phyloP scores from a whole-genome alignment of 345 rosid species.

The Excoecaria agallocha region DNA sequence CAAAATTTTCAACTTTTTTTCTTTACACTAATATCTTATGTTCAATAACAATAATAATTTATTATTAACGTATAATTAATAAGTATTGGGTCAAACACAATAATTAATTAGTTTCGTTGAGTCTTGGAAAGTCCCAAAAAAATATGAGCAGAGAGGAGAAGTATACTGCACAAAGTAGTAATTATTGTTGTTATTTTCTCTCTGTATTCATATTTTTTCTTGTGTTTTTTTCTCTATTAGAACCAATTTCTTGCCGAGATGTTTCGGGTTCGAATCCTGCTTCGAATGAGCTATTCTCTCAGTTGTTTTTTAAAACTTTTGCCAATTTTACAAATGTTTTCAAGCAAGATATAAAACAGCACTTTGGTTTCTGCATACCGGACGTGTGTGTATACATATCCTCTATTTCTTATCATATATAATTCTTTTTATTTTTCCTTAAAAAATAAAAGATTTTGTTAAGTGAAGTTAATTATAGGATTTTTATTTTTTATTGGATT shows the following conservation, averaged over 20 bases:
- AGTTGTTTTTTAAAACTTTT: slow-evolving; percentile 42
- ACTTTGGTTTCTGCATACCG: slow-evolving; percentile 80
- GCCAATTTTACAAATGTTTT: slow-evolving; percentile 55
- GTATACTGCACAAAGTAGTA: background rate
- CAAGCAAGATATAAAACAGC: slow-evolving; percentile 51
- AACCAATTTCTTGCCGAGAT: slow-evolving; percentile 23
- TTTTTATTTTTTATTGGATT: slow-evolving; percentile 13
- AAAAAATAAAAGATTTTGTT: background rate
- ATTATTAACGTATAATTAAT: too few species aligned
- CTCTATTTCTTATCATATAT: background rate
- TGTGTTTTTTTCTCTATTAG: slow-evolving; percentile 2
- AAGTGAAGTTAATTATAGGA: background rate
- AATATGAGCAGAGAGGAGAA: slow-evolving; percentile 47
- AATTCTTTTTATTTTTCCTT: background rate
- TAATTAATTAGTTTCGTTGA: too few species aligned
- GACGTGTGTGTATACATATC: slow-evolving; percentile 57
- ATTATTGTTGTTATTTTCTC: slow-evolving; percentile 12
- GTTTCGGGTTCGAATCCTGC: slow-evolving; percentile 29
- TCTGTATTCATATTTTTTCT: slow-evolving; percentile 21
- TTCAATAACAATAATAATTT: too few species aligned
- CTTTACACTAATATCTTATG: too few species aligned
- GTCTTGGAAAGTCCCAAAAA: background rate
- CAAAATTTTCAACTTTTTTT: background rate
- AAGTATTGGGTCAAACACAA: too few species aligned
- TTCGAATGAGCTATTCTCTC: slow-evolving; percentile 39